Conservation (phyloP, 805 yeast genomes). For the Saturnispora besseyi region DNA sequence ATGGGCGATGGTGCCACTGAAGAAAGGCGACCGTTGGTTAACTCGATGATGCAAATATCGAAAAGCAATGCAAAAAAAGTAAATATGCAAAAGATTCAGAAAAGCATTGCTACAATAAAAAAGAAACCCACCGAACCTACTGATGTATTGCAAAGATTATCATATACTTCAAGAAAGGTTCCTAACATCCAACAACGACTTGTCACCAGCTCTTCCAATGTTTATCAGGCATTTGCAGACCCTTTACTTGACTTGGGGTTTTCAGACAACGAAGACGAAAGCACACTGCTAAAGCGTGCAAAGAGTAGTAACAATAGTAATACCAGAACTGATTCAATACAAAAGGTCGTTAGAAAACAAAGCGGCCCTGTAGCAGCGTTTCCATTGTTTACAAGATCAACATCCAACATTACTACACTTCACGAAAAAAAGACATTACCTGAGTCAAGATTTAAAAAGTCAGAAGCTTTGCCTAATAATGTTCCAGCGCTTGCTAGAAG, state of each 20-base stretch:
- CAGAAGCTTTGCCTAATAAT: not conserved
- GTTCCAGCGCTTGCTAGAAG: not conserved
- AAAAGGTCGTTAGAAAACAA: not conserved
- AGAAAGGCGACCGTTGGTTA: not conserved
- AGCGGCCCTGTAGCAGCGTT: not conserved
- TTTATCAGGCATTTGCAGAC: constrained; percentile 2
- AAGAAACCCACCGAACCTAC: not conserved
- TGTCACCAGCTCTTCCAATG: not conserved
- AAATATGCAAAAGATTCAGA: not conserved
- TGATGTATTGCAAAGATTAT: not conserved
- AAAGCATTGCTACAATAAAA: not conserved
- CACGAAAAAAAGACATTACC: not conserved
- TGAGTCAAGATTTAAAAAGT: not conserved
- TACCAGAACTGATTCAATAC: not conserved
- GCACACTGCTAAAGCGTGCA: not conserved
- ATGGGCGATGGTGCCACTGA: not conserved
- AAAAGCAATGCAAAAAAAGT: not conserved
- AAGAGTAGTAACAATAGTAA: not conserved
- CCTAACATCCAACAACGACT: not conserved
- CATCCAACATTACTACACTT: not conserved
- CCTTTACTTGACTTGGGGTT: constrained; percentile 3
- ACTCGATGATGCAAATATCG: not conserved
- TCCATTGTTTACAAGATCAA: not conserved
- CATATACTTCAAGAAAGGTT: not conserved
- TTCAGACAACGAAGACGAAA: constrained; percentile 1